These are phyloP conservation scores for Daldinia loculata DNA, from an alignment of 495 filamentous ascomycete species.

Conservation along the genomic window DNA sequence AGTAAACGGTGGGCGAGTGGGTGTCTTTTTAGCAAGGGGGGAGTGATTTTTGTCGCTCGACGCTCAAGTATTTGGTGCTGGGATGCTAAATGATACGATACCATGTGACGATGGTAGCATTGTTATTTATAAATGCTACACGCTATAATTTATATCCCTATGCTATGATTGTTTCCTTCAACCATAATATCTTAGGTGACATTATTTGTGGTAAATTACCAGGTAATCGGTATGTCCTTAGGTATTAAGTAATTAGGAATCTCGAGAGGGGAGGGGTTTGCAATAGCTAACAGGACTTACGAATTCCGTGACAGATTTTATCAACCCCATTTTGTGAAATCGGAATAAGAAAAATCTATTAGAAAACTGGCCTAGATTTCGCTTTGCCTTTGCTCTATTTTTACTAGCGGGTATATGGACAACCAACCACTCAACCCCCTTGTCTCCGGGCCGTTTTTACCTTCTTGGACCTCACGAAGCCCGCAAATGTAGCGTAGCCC, in stretches of 20 bases:
- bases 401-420: slow-evolving; percentile 17
- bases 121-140: neutral
- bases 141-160: slow-evolving; percentile 8
- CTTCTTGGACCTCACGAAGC: neutral
- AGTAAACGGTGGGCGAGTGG: neutral
- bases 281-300: neutral
- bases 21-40: slow-evolving; percentile 1
- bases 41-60: slow-evolving; percentile 5
- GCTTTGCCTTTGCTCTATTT: neutral
- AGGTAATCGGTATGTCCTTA: neutral
- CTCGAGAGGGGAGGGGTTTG: too few relatives aligned
- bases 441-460: neutral
- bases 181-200: neutral
- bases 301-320: neutral
- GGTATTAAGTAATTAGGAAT: neutral
- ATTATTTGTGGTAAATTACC: neutral
- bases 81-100: neutral
- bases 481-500: neutral
- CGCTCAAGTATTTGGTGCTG: neutral
- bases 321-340: neutral
- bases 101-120: slow-evolving; percentile 10
- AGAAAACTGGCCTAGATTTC: neutral
- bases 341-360: neutral
- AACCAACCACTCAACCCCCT: neutral
- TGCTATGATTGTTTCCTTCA: neutral